Evolutionary conservation across 2,329 filamentous ascomycete species (phyloP), one percentile per base, ranked within the genome.

Genomic region (Lecanicillium sp.): DNA sequence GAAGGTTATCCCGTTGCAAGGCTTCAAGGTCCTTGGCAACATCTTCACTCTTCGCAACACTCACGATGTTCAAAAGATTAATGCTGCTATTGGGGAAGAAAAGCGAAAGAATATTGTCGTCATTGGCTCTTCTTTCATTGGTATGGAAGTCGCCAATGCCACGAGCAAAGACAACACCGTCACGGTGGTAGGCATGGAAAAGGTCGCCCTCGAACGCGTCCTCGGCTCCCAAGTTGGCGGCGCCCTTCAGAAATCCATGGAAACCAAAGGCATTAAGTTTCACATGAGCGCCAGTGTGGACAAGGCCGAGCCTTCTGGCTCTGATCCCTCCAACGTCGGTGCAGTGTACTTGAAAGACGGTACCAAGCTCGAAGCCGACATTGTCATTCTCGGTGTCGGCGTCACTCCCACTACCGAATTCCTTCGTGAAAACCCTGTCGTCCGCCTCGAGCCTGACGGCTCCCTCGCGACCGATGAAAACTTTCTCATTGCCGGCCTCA

Each of bases 101-200:
- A 83, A 85, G 55, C 79, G 78, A 43, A 95, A 95, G 72, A 95
- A 95, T 61, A 79, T 98, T 48, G 87, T 95, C 33, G 72, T 98
- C 12, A 71, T 98, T 38, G 92, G 92, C 29, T 90, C 84, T 43
- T 94, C 87, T 1, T 98, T 98, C 62, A 98, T 98, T 54, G 92
- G 92, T 29, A 94, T 98, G 85, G 92, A 98, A 62, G 77, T 94
- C n/a, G 90, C 85, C 44, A 92, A 89, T 46, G 82, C 94, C 1
- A 80, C 83, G 0, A 64, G 75, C 32, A 83, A 83, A 51, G 83
- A 83, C 51, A 94, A 98, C 58, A 66, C 80, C 8, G 88, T 98
- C 13, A 83, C 83, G 7, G 78, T 96, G 29, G 70, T 98, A 16
- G 92, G 92, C 28, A 90, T 89, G 83, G 88, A 95, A 55, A 78